Evolutionary conservation across 2,329 filamentous ascomycete species (phyloP).

Genomic region (Penicillium sp.): DNA sequence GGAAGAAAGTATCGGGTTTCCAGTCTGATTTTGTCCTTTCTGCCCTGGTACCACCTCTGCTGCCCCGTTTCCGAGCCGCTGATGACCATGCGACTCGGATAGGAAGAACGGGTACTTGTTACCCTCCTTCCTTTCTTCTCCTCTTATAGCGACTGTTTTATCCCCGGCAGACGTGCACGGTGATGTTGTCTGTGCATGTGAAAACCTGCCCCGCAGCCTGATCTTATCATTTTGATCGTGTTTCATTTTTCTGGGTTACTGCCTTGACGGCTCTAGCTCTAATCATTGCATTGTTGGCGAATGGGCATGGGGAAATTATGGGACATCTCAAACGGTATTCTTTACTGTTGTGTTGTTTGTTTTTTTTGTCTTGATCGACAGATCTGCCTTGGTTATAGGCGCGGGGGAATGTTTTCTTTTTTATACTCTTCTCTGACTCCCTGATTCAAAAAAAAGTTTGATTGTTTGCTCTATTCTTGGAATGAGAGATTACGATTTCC

Average conservation of each 20-base stretch:
- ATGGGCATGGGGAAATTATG: conserved; percentile 30
- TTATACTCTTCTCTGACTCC: conserved; percentile 6
- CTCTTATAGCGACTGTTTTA: conserved; percentile 20
- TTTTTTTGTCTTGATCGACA: conserved; percentile 17
- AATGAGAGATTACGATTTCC: conserved; percentile 13
- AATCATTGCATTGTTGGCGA: conserved; percentile 35
- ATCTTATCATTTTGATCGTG: conserved; percentile 11
- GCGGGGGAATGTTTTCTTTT: conserved; percentile 3
- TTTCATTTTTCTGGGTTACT: conserved; percentile 2
- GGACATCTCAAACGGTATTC: conserved; percentile 22
- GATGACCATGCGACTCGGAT: conserved; percentile 1
- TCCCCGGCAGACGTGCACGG: conserved; percentile 27
- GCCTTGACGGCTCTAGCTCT: conserved; percentile 19
- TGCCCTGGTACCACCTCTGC: neutral
- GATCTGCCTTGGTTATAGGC: conserved; percentile 17
- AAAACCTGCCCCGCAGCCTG: conserved; percentile 6
- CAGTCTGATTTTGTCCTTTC: neutral
- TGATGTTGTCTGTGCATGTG: conserved; percentile 31
- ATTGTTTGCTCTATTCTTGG: conserved; percentile 5
- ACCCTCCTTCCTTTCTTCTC: conserved; percentile 1
- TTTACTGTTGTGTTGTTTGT: neutral
- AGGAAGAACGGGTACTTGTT: neutral
- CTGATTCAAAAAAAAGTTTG: conserved; percentile 24
- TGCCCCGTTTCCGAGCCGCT: conserved; percentile 11
- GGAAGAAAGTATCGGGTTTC: neutral